Evolutionary conservation across 1,139 yeast genomes (phyloP).

Genomic region (Yamadazyma mexicana): DNA sequence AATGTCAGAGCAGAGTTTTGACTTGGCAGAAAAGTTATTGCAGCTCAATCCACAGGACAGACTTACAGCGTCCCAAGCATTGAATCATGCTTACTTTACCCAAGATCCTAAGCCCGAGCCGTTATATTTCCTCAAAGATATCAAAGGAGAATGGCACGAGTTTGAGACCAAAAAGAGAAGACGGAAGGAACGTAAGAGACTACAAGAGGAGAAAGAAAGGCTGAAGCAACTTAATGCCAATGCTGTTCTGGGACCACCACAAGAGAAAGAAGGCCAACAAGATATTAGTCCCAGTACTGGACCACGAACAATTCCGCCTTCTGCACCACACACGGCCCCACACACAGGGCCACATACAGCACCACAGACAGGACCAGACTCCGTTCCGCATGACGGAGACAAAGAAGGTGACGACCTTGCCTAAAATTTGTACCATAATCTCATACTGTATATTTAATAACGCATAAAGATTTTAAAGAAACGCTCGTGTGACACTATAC

Average conservation of each 20-base stretch:
- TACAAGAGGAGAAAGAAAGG: constrained; percentile 33
- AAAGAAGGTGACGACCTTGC: background rate
- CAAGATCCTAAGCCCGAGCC: constrained; percentile 68
- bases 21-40: constrained; percentile 64
- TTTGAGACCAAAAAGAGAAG: constrained; percentile 89
- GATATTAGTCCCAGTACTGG: constrained; percentile 7
- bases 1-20: constrained; percentile 57
- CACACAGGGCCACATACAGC: constrained; percentile 6
- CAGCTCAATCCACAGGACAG: constrained; percentile 68
- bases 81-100: constrained; percentile 74
- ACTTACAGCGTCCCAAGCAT: constrained; percentile 82
- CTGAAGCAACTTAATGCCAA: background rate
- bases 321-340: constrained; percentile 12
- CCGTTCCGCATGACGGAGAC: background rate
- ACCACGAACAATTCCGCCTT: constrained; percentile 8
- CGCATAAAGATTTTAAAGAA: background rate
- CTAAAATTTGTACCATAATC: background rate
- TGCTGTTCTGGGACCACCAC: background rate
- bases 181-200: constrained; percentile 54
- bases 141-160: constrained; percentile 93
- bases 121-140: constrained; percentile 50
- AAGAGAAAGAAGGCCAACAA: background rate
- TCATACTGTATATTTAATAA: background rate
- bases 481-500: too few relatives aligned
- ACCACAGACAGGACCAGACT: constrained; percentile 4